A percentile compares a stretch with the other conserved stretches of the same genome.
Conservation (phyloP, 1,284 basidiomycete genomes). For the Ganoderma meredithae region DNA sequence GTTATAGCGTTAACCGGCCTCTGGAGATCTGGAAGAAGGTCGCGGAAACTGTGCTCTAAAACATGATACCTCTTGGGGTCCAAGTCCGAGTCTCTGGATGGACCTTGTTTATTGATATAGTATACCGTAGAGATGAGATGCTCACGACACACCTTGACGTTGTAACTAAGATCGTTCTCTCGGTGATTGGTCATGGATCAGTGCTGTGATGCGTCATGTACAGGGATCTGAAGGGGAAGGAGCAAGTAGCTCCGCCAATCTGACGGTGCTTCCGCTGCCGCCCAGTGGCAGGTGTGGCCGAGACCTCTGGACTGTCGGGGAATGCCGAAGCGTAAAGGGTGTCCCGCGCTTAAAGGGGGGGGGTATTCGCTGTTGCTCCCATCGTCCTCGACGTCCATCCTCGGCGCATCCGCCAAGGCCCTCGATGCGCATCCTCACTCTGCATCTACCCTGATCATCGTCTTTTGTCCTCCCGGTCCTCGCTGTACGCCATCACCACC, state of each 20-base stretch:
- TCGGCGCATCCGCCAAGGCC: background rate
- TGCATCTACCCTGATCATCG: background rate
- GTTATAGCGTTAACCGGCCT: conserved; percentile 53
- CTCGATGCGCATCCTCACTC: background rate
- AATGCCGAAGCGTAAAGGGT: background rate
- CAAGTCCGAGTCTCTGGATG: background rate
- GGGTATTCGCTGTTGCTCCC: background rate
- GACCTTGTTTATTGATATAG: background rate
- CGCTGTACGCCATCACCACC: background rate
- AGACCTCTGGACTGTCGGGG: background rate
- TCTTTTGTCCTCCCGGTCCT: background rate
- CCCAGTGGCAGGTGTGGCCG: background rate
- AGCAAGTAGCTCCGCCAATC: too few species aligned
- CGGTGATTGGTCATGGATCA: background rate
- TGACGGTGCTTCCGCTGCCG: too few species aligned
- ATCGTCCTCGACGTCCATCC: conserved; percentile 5
- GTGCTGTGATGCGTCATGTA: too few species aligned
- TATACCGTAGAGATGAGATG: conserved; percentile 1
- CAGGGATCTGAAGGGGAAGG: too few species aligned
- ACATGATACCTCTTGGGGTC: background rate
- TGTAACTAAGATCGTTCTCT: too few species aligned
- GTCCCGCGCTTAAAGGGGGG: background rate
- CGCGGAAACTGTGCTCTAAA: conserved; percentile 40
- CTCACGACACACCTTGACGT: background rate
- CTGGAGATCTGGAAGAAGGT: conserved; percentile 57